A percentile compares a stretch with the other conserved stretches of the same genome.
phyloP scores from a whole-genome alignment of 1,284 basidiomycete species.

The Quambalaria eucalypti region DNA sequence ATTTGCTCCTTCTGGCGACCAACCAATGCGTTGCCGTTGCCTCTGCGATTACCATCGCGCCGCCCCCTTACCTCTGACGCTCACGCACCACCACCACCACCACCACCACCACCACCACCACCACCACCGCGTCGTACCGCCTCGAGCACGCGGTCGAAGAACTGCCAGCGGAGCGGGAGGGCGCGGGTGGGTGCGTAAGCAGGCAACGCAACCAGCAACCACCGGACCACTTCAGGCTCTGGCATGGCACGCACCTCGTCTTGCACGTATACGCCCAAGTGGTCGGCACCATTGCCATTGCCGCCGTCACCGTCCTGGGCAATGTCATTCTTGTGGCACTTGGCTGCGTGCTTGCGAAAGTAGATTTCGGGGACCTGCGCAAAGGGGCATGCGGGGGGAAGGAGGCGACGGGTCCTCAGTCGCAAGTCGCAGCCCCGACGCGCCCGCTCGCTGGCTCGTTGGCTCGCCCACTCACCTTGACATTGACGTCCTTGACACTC shows the following conservation, averaged over 20 bases:
- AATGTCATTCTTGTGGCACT: conserved; percentile 5
- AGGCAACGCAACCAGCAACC: too few species aligned
- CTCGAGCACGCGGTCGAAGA: background rate
- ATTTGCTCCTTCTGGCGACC: too few species aligned
- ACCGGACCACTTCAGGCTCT: background rate
- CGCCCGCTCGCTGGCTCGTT: background rate
- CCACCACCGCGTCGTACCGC: too few species aligned
- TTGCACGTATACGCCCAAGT: background rate
- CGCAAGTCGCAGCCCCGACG: background rate
- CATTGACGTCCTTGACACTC: background rate
- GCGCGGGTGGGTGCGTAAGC: too few species aligned
- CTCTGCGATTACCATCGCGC: too few species aligned
- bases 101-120: too few species aligned
- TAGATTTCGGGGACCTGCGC: conserved; percentile 6
- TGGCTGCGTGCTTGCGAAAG: conserved; percentile 5
- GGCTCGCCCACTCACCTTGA: conserved; percentile 1
- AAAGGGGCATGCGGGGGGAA: background rate
- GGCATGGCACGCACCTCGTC: background rate
- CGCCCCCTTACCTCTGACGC: too few species aligned
- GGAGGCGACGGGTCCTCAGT: too few species aligned
- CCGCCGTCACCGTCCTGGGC: too few species aligned
- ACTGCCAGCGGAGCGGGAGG: background rate
- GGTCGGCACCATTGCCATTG: too few species aligned
- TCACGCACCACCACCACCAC: too few species aligned
- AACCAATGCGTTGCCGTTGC: too few species aligned